Evolutionary conservation across 2,329 filamentous ascomycete species (phyloP).

Genomic region (Trichoderma sp.): DNA sequence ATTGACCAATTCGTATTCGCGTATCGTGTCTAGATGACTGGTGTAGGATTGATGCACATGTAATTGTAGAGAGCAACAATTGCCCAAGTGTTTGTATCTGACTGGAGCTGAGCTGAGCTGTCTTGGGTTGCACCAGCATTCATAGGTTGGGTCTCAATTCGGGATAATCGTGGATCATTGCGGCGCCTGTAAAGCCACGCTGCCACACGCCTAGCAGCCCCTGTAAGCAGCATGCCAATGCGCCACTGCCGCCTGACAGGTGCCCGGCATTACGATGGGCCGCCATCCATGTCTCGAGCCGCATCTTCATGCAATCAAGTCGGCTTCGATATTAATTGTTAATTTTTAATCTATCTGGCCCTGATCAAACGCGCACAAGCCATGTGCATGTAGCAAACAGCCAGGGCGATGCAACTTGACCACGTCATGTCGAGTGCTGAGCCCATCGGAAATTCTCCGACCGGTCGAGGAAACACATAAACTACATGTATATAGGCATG

Average conservation of each 20-base stretch:
- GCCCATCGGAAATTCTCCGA: not conserved
- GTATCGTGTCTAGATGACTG: not conserved
- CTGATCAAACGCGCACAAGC: not conserved
- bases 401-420: not conserved
- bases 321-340: not conserved
- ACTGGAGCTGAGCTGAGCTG: not conserved
- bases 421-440: not conserved
- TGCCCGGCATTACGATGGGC: conserved; percentile 7
- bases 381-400: not conserved
- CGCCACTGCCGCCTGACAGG: conserved; percentile 23
- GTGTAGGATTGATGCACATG: not conserved
- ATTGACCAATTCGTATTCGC: not conserved
- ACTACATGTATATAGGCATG: not conserved
- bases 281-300: not conserved
- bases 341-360: not conserved
- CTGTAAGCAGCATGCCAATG: conserved; percentile 8
- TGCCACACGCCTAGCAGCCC: not conserved
- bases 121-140: not conserved
- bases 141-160: conserved; percentile 2
- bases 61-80: not conserved
- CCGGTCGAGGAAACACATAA: not conserved
- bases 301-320: not conserved
- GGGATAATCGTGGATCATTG: not conserved
- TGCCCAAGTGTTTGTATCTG: not conserved
- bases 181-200: conserved; percentile 7